phyloP scores from a whole-genome alignment of 805 yeast genomes.

The Kodamaea neixiangensis region DNA sequence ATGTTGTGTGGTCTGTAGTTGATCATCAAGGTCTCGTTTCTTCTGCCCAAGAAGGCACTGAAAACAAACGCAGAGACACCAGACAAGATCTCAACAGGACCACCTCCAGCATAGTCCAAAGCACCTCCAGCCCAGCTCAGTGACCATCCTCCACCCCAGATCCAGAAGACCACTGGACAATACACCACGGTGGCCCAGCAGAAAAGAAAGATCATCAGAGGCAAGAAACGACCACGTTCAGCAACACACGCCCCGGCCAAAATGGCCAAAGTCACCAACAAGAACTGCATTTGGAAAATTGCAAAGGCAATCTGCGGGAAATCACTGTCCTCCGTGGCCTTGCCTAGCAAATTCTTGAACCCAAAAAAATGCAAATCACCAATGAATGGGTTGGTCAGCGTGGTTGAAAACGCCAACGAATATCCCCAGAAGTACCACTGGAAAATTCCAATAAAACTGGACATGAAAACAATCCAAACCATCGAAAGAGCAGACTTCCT shows the following conservation, averaged over 20 bases:
- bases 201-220: conserved; percentile 79
- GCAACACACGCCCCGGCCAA: conserved; percentile 85
- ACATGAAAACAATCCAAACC: conserved; percentile 77
- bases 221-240: conserved; percentile 88
- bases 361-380: conserved; percentile 88
- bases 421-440: conserved; percentile 99
- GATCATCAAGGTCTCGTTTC: conserved; percentile 73
- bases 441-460: conserved; percentile 71
- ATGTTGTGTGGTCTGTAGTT: conserved; percentile 96
- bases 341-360: conserved; percentile 66
- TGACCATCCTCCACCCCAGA: conserved; percentile 98
- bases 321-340: conserved; percentile 34
- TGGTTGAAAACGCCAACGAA: conserved; percentile 80
- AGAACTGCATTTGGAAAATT: conserved; percentile 85
- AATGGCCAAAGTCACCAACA: conserved; percentile 90
- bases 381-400: conserved; percentile 80
- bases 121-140: conserved; percentile 75
- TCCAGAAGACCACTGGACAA: conserved; percentile 95
- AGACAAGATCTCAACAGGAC: conserved; percentile 90
- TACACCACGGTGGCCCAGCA: conserved; percentile 90
- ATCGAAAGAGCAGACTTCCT: conserved; percentile 86
- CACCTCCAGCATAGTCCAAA: conserved; percentile 96
- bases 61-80: conserved; percentile 91
- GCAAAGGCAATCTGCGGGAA: conserved; percentile 88
- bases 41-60: conserved; percentile 75